These are phyloP conservation scores for Hericium rajendrae DNA, from an alignment of 768 basidiomycete genomes.

Conservation along the genomic window DNA sequence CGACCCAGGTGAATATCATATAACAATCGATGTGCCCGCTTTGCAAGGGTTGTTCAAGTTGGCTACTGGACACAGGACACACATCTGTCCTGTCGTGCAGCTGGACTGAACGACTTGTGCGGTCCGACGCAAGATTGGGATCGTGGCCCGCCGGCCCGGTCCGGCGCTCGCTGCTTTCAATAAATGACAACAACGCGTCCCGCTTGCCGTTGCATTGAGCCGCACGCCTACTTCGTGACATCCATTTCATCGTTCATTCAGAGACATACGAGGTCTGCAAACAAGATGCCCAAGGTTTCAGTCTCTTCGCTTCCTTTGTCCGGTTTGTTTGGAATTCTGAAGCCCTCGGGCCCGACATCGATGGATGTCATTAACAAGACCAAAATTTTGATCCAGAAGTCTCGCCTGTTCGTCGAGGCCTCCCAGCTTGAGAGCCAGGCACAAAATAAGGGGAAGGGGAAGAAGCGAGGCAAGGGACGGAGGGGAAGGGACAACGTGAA, in stretches of 20 bases:
- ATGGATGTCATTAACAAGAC: conserved; percentile 85
- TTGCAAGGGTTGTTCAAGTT: too few relatives aligned
- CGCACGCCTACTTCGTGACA: background rate
- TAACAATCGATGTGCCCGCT: too few relatives aligned
- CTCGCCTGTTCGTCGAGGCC: conserved; percentile 64
- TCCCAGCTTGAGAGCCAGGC: conserved; percentile 41
- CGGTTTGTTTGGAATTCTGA: conserved; percentile 78
- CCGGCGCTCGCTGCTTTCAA: background rate
- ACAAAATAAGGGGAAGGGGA: conserved; percentile 35
- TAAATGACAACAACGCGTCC: background rate
- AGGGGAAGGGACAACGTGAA: conserved; percentile 45
- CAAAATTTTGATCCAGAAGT: conserved; percentile 68
- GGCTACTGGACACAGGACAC: too few relatives aligned
- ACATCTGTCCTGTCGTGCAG: too few relatives aligned
- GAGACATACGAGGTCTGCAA: background rate
- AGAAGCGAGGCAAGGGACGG: conserved; percentile 24
- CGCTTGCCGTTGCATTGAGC: background rate
- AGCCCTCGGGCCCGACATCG: conserved; percentile 88
- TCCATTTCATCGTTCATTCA: background rate
- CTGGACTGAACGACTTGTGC: too few relatives aligned
- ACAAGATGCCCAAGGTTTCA: conserved; percentile 56
- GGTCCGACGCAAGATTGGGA: too few relatives aligned
- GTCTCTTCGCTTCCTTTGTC: conserved; percentile 53
- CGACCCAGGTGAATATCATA: too few relatives aligned
- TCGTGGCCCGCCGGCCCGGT: too few relatives aligned